Base-by-base conservation (phyloP, 352 stramenopile species). In the Thalassiosira ordinaria region DNA sequence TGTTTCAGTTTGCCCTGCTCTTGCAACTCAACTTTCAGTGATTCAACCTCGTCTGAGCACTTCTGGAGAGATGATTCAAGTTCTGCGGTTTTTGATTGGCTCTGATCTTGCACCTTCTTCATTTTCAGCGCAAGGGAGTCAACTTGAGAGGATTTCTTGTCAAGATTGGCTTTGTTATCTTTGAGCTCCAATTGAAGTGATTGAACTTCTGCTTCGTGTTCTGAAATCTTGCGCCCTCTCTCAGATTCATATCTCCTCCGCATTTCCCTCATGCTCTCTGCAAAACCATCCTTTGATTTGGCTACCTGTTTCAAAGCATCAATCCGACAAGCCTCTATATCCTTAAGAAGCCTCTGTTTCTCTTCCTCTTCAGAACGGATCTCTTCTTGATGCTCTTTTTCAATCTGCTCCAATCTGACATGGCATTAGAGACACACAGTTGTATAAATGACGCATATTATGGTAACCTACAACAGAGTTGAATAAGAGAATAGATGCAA, bases 331-430 rank as follows among this genome's bases (percentile, higher is more conserved):
- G 13, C 24, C 29, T 72, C 47, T 6, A 71, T 13, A 27, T 78
- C 33, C n/a, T 60, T 61, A 0, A 53, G 1, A 24, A 61, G n/a
- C 41, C 59, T 60, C 3, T 62, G 37, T 9, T 68, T 66, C 41
- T 68, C 59, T 41, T 73, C 65, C 5, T 59, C 52, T 37, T 69
- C 26, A 8, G 51, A 37, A 27, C 67, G 44, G 22, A 78, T 78
- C 2, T 20, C 59, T 22, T 78, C 46, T 20, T 71, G 44, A 27
- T 65, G 31, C 26, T 35, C 29, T 22, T 66, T 39, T 52, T 61
- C 57, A 22, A 41, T 67, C n/a, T 71, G 52, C 27, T 71, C 59
- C 29, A 65, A n/a, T n/a, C n/a, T n/a, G n/a, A n/a, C n/a, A n/a
- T n/a, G n/a, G n/a, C n/a, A n/a, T n/a, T n/a, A n/a, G n/a, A n/a